These are phyloP conservation scores for Myxozyma geophila DNA, from an alignment of 805 yeast genomes.

Conservation along the genomic window DNA sequence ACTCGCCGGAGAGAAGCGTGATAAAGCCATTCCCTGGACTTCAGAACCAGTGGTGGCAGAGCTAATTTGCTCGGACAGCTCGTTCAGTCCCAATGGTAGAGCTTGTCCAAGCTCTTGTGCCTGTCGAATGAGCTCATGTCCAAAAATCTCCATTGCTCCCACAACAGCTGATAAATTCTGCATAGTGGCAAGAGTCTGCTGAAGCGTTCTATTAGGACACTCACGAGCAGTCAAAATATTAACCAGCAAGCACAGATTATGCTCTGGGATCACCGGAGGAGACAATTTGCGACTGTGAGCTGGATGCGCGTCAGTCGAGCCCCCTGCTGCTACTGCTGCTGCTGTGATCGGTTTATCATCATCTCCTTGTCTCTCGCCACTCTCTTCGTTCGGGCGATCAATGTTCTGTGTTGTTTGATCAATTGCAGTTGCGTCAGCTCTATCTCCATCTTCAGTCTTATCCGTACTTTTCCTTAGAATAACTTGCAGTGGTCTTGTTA, in stretches of 20 bases:
- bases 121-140: conserved; percentile 64
- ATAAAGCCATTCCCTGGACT: conserved; percentile 58
- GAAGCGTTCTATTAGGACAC: conserved; percentile 82
- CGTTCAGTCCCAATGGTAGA: conserved; percentile 60
- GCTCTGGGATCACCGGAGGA: conserved; percentile 67
- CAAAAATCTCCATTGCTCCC: conserved; percentile 66
- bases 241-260: conserved; percentile 64
- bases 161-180: conserved; percentile 69
- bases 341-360: neutral
- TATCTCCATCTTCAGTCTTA: neutral
- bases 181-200: conserved; percentile 79
- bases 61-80: conserved; percentile 53
- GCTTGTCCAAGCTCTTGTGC: conserved; percentile 64
- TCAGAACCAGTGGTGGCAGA: conserved; percentile 50
- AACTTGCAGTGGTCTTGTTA: conserved; percentile 71
- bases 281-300: conserved; percentile 41
- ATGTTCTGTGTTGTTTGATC: neutral
- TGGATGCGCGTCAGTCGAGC: conserved; percentile 3
- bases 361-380: neutral
- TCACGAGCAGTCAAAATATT: conserved; percentile 77
- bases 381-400: neutral
- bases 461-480: conserved; percentile 50
- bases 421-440: neutral
- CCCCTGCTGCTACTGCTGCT: neutral
- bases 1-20: conserved; percentile 73